These are phyloP conservation scores for Calonectria leucothoes DNA, from an alignment of 2,329 filamentous ascomycete species.

Conservation along the genomic window DNA sequence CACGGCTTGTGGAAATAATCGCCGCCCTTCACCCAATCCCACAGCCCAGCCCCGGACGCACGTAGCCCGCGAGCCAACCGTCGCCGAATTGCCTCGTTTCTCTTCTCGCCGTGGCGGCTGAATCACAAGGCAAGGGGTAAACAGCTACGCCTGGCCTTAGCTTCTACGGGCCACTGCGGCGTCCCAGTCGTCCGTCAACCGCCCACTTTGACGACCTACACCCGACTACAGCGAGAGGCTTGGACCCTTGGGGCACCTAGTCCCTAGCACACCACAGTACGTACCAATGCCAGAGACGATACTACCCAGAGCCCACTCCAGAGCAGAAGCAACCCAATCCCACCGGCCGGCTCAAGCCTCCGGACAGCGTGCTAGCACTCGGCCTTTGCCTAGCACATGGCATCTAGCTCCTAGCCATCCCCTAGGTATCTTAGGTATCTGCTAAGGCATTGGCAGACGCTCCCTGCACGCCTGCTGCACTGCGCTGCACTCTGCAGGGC, in stretches of 20 bases:
- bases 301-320: slow-evolving; percentile 30
- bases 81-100: slow-evolving; percentile 35
- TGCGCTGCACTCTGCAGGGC: slow-evolving; percentile 13
- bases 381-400: not conserved
- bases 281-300: not conserved
- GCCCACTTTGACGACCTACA: slow-evolving; percentile 7
- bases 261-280: slow-evolving; percentile 2
- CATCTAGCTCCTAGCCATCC: not conserved
- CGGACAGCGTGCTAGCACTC: slow-evolving; percentile 5
- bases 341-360: slow-evolving; percentile 27
- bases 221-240: slow-evolving; percentile 13
- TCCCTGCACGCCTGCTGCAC: slow-evolving; percentile 7
- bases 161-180: slow-evolving; percentile 26
- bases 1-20: slow-evolving; percentile 19
- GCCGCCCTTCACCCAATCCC: slow-evolving; percentile 11
- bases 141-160: slow-evolving; percentile 32
- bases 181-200: slow-evolving; percentile 26
- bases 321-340: slow-evolving; percentile 27
- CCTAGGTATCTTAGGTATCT: not conserved
- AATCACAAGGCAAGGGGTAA: slow-evolving; percentile 32
- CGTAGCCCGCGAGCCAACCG: slow-evolving; percentile 30
- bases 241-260: slow-evolving; percentile 14
- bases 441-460: slow-evolving; percentile 1
- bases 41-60: not conserved
- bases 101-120: slow-evolving; percentile 38